Conservation (phyloP, 2,329 filamentous ascomycete species). For the Biscogniauxia sp. region DNA sequence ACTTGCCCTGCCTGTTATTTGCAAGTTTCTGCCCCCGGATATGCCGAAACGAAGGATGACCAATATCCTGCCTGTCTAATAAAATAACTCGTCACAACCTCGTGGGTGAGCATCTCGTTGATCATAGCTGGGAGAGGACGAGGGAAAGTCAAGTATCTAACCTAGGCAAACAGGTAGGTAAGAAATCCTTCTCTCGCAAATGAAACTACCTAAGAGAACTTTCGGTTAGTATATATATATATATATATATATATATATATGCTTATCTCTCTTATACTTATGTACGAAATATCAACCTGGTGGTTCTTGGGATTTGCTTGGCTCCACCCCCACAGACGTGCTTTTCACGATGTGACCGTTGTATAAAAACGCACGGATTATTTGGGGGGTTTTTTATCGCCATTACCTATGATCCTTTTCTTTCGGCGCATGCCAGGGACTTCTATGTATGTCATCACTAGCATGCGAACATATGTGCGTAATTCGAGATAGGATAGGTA, state of each 20-base stretch:
- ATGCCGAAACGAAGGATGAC: background rate
- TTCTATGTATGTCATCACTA: background rate
- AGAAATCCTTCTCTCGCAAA: background rate
- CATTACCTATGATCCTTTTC: background rate
- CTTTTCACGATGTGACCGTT: background rate
- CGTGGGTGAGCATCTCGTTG: background rate
- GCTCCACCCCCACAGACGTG: background rate
- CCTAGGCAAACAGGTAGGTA: no score
- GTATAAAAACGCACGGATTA: background rate
- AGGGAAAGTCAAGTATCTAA: background rate
- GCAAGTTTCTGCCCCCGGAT: background rate
- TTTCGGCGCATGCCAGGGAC: background rate
- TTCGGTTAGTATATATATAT: conserved; percentile 2
- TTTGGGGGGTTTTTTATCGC: background rate
- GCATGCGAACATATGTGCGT: background rate
- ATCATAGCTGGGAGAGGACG: background rate
- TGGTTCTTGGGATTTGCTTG: background rate
- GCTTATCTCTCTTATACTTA: no score
- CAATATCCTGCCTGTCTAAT: background rate
- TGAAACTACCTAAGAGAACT: background rate
- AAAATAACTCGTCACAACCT: conserved; percentile 1
- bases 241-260: background rate
- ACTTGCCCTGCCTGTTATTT: background rate
- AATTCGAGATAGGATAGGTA: background rate
- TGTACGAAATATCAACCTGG: background rate